phyloP scores from a whole-genome alignment of 1,139 yeast genomes.

The Blastobotrys proliferans region DNA sequence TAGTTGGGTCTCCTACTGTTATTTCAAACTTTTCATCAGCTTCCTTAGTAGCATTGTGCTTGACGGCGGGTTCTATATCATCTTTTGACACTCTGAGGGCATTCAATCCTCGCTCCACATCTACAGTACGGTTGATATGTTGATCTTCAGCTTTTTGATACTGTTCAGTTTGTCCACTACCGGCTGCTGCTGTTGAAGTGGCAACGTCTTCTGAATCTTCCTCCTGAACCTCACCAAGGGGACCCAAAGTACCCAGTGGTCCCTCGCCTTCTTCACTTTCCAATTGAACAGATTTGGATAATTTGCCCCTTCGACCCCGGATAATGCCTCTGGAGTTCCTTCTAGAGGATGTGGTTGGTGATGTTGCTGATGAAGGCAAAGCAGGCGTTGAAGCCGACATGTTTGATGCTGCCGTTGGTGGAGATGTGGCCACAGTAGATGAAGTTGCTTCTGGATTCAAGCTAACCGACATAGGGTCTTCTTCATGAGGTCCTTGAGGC shows the following conservation, averaged over 20 bases:
- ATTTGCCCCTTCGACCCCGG: constrained; percentile 17
- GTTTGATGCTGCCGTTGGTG: constrained; percentile 2
- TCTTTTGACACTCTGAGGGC: not conserved
- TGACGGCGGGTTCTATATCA: constrained; percentile 1
- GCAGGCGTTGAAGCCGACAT: constrained; percentile 12
- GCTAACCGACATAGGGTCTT: constrained; percentile 5
- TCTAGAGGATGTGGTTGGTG: constrained; percentile 12
- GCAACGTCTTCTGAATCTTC: not conserved
- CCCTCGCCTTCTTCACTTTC: constrained; percentile 10
- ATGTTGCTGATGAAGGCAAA: too few species aligned
- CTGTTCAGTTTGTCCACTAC: not conserved
- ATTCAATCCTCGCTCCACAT: constrained; percentile 4
- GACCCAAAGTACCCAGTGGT: constrained; percentile 16
- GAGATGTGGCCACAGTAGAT: not conserved
- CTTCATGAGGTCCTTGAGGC: not conserved
- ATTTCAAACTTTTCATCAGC: constrained; percentile 45
- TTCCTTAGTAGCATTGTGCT: not conserved
- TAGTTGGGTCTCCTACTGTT: constrained; percentile 84
- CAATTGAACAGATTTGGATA: constrained; percentile 15
- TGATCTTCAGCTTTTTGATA: constrained; percentile 4
- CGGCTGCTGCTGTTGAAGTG: not conserved
- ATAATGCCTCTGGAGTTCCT: constrained; percentile 12
- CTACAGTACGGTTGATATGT: constrained; percentile 4
- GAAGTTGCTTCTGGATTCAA: not conserved
- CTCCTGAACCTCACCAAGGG: constrained; percentile 4